Evolutionary conservation across 345 rosid genomes (phyloP), one percentile per base, ranked within the genome.

Genomic region (Stellera chamaejasme): DNA sequence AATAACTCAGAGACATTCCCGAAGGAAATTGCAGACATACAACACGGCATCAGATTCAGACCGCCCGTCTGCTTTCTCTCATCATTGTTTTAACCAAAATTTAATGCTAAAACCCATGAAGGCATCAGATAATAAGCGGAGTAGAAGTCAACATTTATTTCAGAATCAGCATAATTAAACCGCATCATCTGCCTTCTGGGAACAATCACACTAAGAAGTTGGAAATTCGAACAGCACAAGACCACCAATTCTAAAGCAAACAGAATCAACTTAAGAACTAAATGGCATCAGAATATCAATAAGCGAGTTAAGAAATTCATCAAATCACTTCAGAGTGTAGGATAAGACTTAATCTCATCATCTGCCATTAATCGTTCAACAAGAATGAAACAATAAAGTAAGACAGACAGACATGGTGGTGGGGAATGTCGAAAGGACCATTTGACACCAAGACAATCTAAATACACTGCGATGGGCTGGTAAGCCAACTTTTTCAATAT

Each of bases 1-100:
- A 1, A 32, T 5, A 51, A 62, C 88, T 85, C 87, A 83, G 83
- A 79, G 73, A 62, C n/a, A 64, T 70, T 19, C 79, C 83, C 70
- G 27, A 39, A 54, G 80, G 56, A 75, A 69, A 60, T 39, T 71
- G 75, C 93, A 81, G 96, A 84, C 90, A 77, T 53, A 82, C 95
- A 70, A 84, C 93, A 90, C 5, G 81, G 85, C 97, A 87, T 82
- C 93, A 80, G 75, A 50, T 74, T 90, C 95, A 69, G 92, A 77
- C 93, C 90, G 90, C 93, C 90, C 90, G 82, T 90, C 95, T 69
- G 97, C 87, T 65, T 63, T 68, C 63, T 84, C 85, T 87, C 90
- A 79, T 87, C 93, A 70, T 53, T 26, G 90, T 19, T 10, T 5
- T n/a, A 10, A 13, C 23, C 45, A 28, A 53, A 53, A 7, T 3